A percentile compares a stretch with the other conserved stretches of the same genome.
Evolutionary conservation across 495 filamentous ascomycete genomes (phyloP).

Genomic region (Haplographium delicatum): DNA sequence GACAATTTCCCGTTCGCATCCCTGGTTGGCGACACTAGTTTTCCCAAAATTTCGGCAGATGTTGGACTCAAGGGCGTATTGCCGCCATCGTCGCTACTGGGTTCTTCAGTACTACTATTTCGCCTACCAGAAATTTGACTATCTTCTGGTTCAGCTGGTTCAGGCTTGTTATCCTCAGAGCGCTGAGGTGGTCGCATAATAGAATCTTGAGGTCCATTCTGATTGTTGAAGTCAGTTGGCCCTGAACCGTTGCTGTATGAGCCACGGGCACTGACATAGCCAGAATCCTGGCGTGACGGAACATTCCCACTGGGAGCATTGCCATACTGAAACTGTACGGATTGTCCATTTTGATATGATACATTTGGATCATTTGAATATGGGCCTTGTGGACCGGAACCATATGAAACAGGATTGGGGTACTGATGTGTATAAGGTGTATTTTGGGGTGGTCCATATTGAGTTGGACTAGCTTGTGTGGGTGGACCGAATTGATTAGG

Average conservation of each 20-base stretch:
- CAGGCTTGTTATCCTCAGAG: neutral
- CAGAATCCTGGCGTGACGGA: conserved; percentile 26
- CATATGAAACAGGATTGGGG: conserved; percentile 1
- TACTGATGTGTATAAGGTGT: neutral
- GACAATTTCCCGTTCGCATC: conserved; percentile 14
- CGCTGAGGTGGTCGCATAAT: neutral
- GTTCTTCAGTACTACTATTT: neutral
- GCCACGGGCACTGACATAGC: conserved; percentile 20
- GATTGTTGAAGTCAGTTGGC: neutral
- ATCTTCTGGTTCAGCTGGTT: neutral
- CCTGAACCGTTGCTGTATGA: conserved; percentile 20
- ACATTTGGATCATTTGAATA: conserved; percentile 6
- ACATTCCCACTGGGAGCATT: too few species aligned
- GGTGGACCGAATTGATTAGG: neutral
- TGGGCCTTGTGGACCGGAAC: neutral
- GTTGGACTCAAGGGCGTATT: conserved; percentile 15
- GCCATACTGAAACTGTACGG: conserved; percentile 6
- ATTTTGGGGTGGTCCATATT: conserved; percentile 13
- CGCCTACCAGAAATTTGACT: neutral
- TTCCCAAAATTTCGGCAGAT: conserved; percentile 24
- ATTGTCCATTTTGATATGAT: conserved; percentile 1
- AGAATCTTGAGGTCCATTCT: conserved; percentile 4
- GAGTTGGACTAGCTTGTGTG: conserved; percentile 1
- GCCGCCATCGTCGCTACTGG: neutral
- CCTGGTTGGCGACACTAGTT: conserved; percentile 12